A percentile compares a stretch with the other conserved stretches of the same genome.
phyloP scores from a whole-genome alignment of 2,329 filamentous ascomycete genomes.

The Diaporthe sp. region DNA sequence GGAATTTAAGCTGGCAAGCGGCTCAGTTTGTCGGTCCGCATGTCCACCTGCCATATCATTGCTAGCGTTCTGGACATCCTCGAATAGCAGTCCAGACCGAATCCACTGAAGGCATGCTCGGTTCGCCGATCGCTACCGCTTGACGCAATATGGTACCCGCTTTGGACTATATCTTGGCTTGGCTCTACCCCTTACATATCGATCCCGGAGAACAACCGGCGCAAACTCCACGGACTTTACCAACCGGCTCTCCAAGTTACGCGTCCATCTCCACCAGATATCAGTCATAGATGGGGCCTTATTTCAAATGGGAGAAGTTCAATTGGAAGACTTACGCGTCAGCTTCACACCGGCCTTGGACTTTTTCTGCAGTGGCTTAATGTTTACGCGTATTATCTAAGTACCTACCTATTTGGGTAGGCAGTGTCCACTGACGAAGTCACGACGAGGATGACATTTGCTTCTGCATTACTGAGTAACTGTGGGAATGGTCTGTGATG shows the following conservation, averaged over 20 bases:
- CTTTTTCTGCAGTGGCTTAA: not conserved
- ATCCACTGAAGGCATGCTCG: not conserved
- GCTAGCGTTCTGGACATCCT: not conserved
- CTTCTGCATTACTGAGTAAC: not conserved
- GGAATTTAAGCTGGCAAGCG: not conserved
- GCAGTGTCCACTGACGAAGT: not conserved
- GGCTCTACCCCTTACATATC: not conserved
- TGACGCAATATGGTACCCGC: not conserved
- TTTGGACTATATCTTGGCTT: constrained; percentile 21
- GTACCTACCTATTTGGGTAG: not conserved
- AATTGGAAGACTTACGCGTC: constrained; percentile 16
- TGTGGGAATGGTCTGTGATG: not conserved
- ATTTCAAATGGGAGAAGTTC: constrained; percentile 5
- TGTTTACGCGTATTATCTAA: not conserved
- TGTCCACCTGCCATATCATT: not conserved
- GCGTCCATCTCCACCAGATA: constrained; percentile 3
- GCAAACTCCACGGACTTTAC: not conserved
- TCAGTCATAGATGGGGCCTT: not conserved
- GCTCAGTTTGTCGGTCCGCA: not conserved
- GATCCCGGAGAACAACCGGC: not conserved
- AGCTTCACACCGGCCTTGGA: not conserved
- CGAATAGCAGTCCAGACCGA: not conserved
- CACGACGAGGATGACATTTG: not conserved
- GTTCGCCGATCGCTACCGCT: not conserved
- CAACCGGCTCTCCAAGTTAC: not conserved